Base-by-base conservation (phyloP, 2,329 filamentous ascomycete species). In the Epichloe amarillans region DNA sequence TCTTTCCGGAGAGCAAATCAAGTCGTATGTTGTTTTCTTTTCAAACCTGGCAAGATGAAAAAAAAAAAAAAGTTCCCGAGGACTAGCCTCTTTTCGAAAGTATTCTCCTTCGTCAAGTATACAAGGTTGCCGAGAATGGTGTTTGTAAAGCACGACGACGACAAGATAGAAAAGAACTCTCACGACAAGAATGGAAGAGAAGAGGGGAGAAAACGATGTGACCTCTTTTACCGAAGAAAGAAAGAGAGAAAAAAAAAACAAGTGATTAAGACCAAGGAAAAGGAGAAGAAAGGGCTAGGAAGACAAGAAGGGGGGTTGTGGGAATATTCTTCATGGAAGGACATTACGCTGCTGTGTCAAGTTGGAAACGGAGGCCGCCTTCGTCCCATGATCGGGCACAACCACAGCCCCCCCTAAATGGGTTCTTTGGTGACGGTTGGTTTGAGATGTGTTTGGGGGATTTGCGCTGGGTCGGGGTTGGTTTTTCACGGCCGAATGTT, bases 21-120 rank as follows among this genome's bases (percentile, higher is more conserved):
- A 19, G 3, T n/a, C 30, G 30, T 35, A 30, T 30, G 30, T 11
- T 30, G 10, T 10, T 10, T 30, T 30, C 10, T 30, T 30, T 30
- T 30, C 30, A 30, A 30, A 30, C 10, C 30, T 3, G 30, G 30
- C 4, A 30, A 30, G 30, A 30, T 30, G 3, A 30, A 11, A 4
- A 17, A 30, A 30, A 11, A 30, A 11, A 4, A 17, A 30, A 30
- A 11, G 3, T 11, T 30, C 30, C 30, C 21, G 21, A 75, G 72
- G 72, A 68, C 73, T 74, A 72, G 72, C 72, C 30, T 30, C 72
- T 72, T 55, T 54, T 38, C 23, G 40, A 37, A 49, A 23, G 12
- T 2, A n/a, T n/a, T 8, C 30, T 19, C n/a, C 15, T 39, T 10
- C 4, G 37, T 7, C 30, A 30, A 30, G 8, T 30, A 30, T 30